A percentile compares a stretch with the other conserved stretches of the same genome.
Evolutionary conservation across 202 grass and related monocot species (phyloP).

Genomic region (Carex arenaria): DNA sequence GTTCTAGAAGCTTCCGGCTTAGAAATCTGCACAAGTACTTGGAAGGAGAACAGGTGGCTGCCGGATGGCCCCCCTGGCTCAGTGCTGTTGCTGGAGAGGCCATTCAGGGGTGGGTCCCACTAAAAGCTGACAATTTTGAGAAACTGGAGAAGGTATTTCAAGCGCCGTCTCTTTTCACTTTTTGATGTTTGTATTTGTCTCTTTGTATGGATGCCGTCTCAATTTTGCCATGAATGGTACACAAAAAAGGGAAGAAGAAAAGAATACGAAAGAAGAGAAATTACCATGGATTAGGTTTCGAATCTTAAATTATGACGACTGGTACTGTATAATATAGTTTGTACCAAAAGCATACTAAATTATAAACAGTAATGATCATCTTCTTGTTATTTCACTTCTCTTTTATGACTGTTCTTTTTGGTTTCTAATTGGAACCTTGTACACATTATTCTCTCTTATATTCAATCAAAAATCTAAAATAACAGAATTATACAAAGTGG

Average conservation of each 20-base stretch:
- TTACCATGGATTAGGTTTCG: background rate
- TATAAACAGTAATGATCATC: background rate
- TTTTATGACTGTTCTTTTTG: background rate
- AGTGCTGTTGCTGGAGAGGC: constrained; percentile 81
- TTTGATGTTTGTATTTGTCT: background rate
- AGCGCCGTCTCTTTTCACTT: background rate
- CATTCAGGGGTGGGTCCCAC: constrained; percentile 95
- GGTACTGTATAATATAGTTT: background rate
- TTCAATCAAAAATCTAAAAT: background rate
- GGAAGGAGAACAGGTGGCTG: constrained; percentile 92
- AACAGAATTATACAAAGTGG: background rate
- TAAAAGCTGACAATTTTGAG: constrained; percentile 52
- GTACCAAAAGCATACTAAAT: background rate
- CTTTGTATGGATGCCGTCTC: background rate
- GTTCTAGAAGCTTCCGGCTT: constrained; percentile 57
- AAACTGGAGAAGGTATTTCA: constrained; percentile 50
- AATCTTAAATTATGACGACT: background rate
- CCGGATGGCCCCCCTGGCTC: constrained; percentile 94
- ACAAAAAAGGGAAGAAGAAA: background rate
- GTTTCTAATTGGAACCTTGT: background rate
- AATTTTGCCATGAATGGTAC: background rate
- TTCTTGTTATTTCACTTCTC: background rate
- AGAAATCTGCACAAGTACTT: constrained; percentile 67
- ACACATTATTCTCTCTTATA: background rate
- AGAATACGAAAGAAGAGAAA: background rate